Base-by-base conservation (phyloP, 1,139 yeast species). In the Scheffersomyces illinoinensis region DNA sequence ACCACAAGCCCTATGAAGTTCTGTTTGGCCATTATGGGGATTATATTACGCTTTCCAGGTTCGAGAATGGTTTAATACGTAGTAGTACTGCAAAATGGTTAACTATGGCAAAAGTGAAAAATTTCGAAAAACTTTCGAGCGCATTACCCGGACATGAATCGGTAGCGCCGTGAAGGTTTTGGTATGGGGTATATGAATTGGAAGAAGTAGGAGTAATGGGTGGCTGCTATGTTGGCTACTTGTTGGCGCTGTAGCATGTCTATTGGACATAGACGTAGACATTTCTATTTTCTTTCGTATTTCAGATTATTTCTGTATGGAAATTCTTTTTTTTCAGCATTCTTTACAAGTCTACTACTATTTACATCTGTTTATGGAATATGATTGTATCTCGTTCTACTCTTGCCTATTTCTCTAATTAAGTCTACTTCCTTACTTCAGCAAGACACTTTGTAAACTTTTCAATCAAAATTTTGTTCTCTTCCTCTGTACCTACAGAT, bases 1-100 rank as follows among this genome's bases (percentile, higher is more conserved):
- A 92, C 88, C 66, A 95, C 98, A 73, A 92, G 87, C 57, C 99
- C 99, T 57, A 92, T 81, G 71, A 93, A 91, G 73, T 91, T 92
- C 68, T 91, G 97, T 76, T 92, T 88, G 59, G 95, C 93, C 97
- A 91, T 93, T 54, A 91, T 92, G 51, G 43, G 43, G 4, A 17
- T 14, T 33, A 33, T 33, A 33, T 33, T 33, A 33, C 2, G 43
- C 17, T 33, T 33, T 33, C 4, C 12, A 33, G 10, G 10, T 33
- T 33, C 43, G 8, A 33, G 3, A 33, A 8, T 24, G 10, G 43
- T 10, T 33, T 33, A 33, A 33, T 33, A 33, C 4, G 4, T 33
- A 21, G 17, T 10, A 33, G 43, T 33, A 33, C 10, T 10, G 4
- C 3, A 33, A 10, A 5, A 33, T 33, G 17, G 43, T 33, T 33